A percentile compares a stretch with the other conserved stretches of the same genome.
These are phyloP conservation scores for Cyclotella kingstonii DNA, from an alignment of 108 stramenopile genomes.

Conservation along the genomic window DNA sequence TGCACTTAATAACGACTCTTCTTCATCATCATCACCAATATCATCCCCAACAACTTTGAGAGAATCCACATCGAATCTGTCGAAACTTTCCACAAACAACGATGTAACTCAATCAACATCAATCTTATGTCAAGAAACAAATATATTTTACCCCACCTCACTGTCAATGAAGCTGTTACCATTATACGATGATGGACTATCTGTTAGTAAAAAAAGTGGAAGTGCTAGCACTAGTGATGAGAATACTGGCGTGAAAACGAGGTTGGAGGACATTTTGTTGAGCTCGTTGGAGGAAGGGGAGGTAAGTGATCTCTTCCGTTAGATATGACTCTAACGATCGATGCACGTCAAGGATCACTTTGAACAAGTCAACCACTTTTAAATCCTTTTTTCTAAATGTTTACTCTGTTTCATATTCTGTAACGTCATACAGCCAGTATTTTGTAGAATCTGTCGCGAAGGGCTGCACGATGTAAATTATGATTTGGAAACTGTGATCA, in stretches of 20 bases:
- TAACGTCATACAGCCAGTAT: conserved; percentile 50
- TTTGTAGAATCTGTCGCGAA: conserved; percentile 88
- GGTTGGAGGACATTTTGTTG: conserved; percentile 5
- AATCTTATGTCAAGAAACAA: conserved; percentile 17
- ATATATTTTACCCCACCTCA: conserved; percentile 61
- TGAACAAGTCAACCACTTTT: not conserved
- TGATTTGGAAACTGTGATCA: conserved; percentile 32
- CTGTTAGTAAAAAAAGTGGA: not conserved
- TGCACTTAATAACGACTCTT: no score
- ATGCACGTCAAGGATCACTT: not conserved
- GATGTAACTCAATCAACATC: not conserved
- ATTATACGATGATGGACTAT: conserved; percentile 77
- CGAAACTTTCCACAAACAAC: no score
- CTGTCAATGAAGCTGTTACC: conserved; percentile 65
- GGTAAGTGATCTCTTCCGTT: conserved; percentile 19
- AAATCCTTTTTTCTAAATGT: not conserved
- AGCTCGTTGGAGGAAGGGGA: conserved; percentile 42
- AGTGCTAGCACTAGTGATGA: conserved; percentile 28
- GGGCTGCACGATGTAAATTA: conserved; percentile 79
- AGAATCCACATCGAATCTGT: no score
- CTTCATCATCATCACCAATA: no score
- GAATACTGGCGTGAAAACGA: conserved; percentile 16
- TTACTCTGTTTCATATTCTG: not conserved
- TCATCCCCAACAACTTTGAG: no score
- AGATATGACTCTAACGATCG: not conserved